Conservation (phyloP, 2,329 filamentous ascomycete genomes). For the Exophiala spinifera region DNA sequence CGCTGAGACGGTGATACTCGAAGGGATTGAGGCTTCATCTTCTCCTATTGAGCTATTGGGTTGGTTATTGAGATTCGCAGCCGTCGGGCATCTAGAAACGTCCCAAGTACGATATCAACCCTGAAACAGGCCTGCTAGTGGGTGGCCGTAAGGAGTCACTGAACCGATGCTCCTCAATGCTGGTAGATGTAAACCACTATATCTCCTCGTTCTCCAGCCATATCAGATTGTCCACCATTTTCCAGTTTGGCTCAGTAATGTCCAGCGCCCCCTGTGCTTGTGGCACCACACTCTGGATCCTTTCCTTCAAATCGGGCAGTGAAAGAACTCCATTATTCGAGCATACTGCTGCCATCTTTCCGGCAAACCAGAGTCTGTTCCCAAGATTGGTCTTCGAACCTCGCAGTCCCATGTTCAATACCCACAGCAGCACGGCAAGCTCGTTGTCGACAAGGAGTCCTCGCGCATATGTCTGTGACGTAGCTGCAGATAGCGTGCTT, state of each 20-base stretch:
- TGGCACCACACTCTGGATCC: constrained; percentile 13
- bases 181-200: not conserved
- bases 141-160: too few species aligned
- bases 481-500: not conserved
- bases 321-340: constrained; percentile 16
- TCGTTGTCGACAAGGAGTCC: not conserved
- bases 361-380: constrained; percentile 8
- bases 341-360: constrained; percentile 9
- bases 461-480: not conserved
- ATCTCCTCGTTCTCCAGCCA: constrained; percentile 4
- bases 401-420: constrained; percentile 16
- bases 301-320: not conserved
- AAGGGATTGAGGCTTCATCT: too few species aligned
- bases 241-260: constrained; percentile 6
- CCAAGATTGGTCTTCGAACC: constrained; percentile 1
- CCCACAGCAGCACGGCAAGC: constrained; percentile 13
- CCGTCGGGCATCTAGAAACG: too few species aligned
- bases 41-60: too few species aligned
- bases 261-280: constrained; percentile 4
- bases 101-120: too few species aligned
- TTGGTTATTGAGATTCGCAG: too few species aligned
- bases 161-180: too few species aligned
- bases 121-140: too few species aligned
- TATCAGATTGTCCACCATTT: constrained; percentile 6
- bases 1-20: too few species aligned